phyloP scores from a whole-genome alignment of 345 rosid genomes.

The Ailanthus altissimus region DNA sequence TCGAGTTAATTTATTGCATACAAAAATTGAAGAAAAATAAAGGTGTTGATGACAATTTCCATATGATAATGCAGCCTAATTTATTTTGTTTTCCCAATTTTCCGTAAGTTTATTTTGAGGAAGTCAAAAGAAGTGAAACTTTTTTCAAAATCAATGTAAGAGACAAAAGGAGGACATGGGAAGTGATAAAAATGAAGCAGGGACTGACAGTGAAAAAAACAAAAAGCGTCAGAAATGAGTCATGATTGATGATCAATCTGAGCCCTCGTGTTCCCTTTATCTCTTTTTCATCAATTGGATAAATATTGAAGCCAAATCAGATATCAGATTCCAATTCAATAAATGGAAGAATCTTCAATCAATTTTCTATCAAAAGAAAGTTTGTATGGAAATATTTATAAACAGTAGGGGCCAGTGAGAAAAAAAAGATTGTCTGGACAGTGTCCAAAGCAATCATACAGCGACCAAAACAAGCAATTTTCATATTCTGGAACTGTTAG shows the following conservation, averaged over 20 bases:
- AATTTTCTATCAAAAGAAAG: not conserved
- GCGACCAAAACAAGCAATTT: too few relatives aligned
- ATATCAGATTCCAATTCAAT: not conserved
- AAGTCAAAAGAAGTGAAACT: conserved; percentile 5
- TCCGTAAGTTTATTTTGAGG: not conserved
- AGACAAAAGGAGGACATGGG: conserved; percentile 14
- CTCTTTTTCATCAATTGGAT: not conserved
- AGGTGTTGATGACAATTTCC: not conserved
- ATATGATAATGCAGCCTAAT: not conserved
- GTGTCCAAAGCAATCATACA: too few relatives aligned
- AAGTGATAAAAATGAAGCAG: too few relatives aligned
- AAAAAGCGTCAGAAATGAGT: not conserved
- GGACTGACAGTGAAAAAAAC: too few relatives aligned
- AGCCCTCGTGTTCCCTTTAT: conserved; percentile 9
- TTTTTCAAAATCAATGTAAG: not conserved
- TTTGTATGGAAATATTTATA: not conserved
- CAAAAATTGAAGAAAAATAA: not conserved
- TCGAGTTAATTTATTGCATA: not conserved
- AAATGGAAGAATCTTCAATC: not conserved
- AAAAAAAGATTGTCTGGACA: not conserved
- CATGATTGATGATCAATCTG: conserved; percentile 7
- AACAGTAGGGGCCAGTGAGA: too few relatives aligned
- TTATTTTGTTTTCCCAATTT: not conserved
- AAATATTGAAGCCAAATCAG: not conserved
- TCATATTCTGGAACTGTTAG: too few relatives aligned